Conservation (phyloP, 1,139 yeast species). For the Nakaseomyces uthaithaninus region DNA sequence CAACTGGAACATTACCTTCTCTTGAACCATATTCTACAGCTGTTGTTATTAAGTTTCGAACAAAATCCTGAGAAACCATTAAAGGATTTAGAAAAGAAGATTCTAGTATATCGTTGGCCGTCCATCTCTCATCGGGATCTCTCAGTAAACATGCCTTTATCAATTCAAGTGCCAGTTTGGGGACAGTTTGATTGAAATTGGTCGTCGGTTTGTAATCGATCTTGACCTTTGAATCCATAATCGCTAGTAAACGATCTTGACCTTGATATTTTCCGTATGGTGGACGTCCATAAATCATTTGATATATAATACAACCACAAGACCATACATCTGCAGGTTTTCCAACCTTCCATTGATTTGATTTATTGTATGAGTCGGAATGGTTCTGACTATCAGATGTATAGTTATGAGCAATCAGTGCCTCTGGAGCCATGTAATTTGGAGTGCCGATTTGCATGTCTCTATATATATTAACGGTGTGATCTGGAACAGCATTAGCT, state of each 20-base stretch:
- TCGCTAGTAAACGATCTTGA: conserved; percentile 72
- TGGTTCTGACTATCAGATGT: conserved; percentile 27
- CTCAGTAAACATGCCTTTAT: conserved; percentile 67
- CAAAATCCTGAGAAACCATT: conserved; percentile 56
- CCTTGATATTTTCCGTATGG: conserved; percentile 83
- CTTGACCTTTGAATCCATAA: conserved; percentile 76
- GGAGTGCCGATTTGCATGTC: conserved; percentile 94
- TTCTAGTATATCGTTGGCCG: conserved; percentile 53
- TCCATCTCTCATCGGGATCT: conserved; percentile 62
- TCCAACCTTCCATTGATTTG: conserved; percentile 76
- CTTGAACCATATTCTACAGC: conserved; percentile 63
- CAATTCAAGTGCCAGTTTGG: conserved; percentile 60
- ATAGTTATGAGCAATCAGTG: conserved; percentile 55
- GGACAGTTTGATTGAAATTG: conserved; percentile 55
- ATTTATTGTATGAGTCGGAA: conserved; percentile 34
- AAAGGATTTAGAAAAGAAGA: conserved; percentile 64
- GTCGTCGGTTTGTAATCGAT: conserved; percentile 62
- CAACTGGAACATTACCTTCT: conserved; percentile 35
- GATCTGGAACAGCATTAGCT: conserved; percentile 89
- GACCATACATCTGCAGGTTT: conserved; percentile 98
- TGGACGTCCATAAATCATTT: conserved; percentile 88
- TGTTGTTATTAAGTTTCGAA: conserved; percentile 64
- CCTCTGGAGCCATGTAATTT: conserved; percentile 97
- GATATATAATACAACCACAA: conserved; percentile 91
- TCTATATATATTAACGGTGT: conserved; percentile 82